Percentiles rank a stretch among this genome's conserved stretches.
Conservation (phyloP, 345 rosid species). For the Eucalyptus tenuipes region DNA sequence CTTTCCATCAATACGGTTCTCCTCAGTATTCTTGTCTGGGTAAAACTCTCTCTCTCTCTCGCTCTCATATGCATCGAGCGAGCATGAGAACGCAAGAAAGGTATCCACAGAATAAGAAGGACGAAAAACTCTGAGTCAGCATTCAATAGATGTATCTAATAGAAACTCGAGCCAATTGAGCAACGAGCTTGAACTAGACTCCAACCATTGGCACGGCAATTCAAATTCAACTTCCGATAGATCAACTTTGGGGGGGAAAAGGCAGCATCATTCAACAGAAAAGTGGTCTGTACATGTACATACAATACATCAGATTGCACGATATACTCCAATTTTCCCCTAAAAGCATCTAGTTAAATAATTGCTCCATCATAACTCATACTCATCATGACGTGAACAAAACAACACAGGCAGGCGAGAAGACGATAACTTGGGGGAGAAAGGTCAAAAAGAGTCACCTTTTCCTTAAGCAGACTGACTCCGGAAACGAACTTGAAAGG, state of each 20-base stretch:
- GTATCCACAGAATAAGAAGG: no score
- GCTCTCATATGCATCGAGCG: no score
- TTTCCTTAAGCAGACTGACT: conserved; percentile 9
- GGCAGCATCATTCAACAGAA: not conserved
- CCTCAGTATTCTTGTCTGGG: no score
- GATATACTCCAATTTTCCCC: not conserved
- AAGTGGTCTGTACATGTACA: not conserved
- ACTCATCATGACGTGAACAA: not conserved
- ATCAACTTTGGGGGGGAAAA: not conserved
- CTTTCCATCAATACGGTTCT: no score
- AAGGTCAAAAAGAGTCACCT: not conserved
- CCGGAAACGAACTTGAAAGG: conserved; percentile 8
- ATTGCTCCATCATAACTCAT: not conserved
- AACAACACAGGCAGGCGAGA: not conserved
- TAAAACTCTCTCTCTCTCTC: no score
- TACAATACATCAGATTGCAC: not conserved
- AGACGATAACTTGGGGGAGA: not conserved
- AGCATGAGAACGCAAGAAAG: no score
- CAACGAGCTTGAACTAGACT: not conserved
- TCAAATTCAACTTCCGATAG: not conserved
- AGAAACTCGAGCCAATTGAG: not conserved
- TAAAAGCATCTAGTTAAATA: not conserved
- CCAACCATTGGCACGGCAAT: not conserved
- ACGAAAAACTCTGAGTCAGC: not conserved
- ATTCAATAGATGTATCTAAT: not conserved